A percentile compares a stretch with the other conserved stretches of the same genome.
Evolutionary conservation across 2,329 filamentous ascomycete species (phyloP).

Genomic region (Cladorrhinum sp.): DNA sequence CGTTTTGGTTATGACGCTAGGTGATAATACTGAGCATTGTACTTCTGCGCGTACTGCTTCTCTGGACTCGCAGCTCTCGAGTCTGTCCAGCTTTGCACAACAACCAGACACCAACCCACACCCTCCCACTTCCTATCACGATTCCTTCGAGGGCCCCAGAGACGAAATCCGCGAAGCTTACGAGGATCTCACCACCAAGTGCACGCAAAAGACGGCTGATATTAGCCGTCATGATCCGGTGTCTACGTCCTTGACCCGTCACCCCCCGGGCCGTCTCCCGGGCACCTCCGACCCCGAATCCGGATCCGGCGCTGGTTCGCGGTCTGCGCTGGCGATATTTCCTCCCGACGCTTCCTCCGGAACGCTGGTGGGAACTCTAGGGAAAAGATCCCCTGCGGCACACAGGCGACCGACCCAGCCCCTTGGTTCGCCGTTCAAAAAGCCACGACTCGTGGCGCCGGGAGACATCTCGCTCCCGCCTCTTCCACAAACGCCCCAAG

Average conservation of each 20-base stretch:
- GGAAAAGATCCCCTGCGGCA: conserved; percentile 32
- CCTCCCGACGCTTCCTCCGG: conserved; percentile 11
- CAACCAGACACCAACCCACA: not conserved
- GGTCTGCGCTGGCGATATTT: conserved; percentile 6
- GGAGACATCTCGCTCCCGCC: conserved; percentile 43
- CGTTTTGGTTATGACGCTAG: conserved; percentile 19
- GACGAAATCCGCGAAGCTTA: conserved; percentile 17
- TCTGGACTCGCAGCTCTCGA: conserved; percentile 4
- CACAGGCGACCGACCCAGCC: conserved; percentile 16
- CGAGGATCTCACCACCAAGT: conserved; percentile 18
- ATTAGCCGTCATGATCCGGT: conserved; percentile 33
- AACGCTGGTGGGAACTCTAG: conserved; percentile 19
- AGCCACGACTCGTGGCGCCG: conserved; percentile 46
- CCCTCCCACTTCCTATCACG: not conserved
- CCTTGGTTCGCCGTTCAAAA: conserved; percentile 40
- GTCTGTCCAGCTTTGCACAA: conserved; percentile 9
- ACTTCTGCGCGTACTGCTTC: conserved; percentile 10
- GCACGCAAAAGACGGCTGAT: conserved; percentile 23
- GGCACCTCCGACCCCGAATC: not conserved
- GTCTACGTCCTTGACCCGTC: conserved; percentile 24
- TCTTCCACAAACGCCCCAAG: conserved; percentile 24
- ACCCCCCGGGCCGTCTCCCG: conserved; percentile 12
- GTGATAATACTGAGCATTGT: conserved; percentile 13
- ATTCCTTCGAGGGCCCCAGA: conserved; percentile 8
- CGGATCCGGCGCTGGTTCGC: conserved; percentile 2